These are phyloP conservation scores for Hymenoscyphus repandus DNA, from an alignment of 2,329 filamentous ascomycete genomes.

Conservation along the genomic window DNA sequence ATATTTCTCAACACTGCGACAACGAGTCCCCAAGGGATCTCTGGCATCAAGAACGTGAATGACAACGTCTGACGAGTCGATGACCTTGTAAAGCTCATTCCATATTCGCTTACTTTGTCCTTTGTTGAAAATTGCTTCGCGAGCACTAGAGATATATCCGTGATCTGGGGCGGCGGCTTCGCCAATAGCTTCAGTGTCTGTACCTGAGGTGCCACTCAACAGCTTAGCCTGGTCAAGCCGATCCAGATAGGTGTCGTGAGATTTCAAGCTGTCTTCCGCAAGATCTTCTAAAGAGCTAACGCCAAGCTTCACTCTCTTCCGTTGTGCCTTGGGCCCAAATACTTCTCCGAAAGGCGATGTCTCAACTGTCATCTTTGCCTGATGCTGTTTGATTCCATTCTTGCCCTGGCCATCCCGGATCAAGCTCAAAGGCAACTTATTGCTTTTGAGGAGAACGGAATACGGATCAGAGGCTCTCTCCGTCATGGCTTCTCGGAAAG, in stretches of 20 bases:
- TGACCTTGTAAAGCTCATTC: slow-evolving; percentile 95
- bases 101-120: slow-evolving; percentile 93
- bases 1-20: slow-evolving; percentile 87
- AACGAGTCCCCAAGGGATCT: slow-evolving; percentile 85
- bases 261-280: slow-evolving; percentile 72
- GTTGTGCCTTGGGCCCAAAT: slow-evolving; percentile 88
- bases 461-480: slow-evolving; percentile 89
- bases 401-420: slow-evolving; percentile 73
- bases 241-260: slow-evolving; percentile 76
- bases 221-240: slow-evolving; percentile 73
- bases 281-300: slow-evolving; percentile 79
- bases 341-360: slow-evolving; percentile 79
- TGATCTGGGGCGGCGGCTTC: slow-evolving; percentile 38
- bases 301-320: slow-evolving; percentile 86
- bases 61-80: slow-evolving; percentile 92
- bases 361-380: slow-evolving; percentile 90
- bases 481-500: slow-evolving; percentile 87
- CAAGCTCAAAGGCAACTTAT: slow-evolving; percentile 93
- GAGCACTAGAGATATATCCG: slow-evolving; percentile 54
- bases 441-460: slow-evolving; percentile 89
- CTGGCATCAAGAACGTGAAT: slow-evolving; percentile 91
- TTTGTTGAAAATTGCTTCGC: slow-evolving; percentile 86
- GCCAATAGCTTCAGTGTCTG: slow-evolving; percentile 43
- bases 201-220: slow-evolving; percentile 63
- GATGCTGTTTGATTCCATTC: slow-evolving; percentile 86